These are phyloP conservation scores for Akanthomyces dipterigenus DNA, from an alignment of 2,329 filamentous ascomycete genomes.

Conservation along the genomic window DNA sequence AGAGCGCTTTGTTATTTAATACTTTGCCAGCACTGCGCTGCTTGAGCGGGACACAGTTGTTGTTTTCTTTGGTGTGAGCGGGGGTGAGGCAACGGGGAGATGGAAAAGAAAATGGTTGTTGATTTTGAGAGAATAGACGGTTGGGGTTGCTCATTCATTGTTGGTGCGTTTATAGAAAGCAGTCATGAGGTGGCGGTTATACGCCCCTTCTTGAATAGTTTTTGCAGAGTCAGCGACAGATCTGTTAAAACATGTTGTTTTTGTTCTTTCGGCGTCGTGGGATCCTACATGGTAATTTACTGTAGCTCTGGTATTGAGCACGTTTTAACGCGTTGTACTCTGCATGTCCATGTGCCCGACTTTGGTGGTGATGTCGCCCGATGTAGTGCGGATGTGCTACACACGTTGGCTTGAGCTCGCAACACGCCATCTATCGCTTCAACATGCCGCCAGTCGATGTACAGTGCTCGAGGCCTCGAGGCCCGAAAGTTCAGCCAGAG, in stretches of 20 bases:
- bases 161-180: not conserved
- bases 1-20: not conserved
- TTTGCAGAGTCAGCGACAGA: conserved; percentile 3
- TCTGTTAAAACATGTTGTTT: not conserved
- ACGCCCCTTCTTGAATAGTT: not conserved
- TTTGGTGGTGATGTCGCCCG: no score
- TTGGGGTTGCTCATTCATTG: not conserved
- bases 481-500: no score
- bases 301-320: no score
- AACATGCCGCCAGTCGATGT: no score
- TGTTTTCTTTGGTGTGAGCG: not conserved
- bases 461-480: no score
- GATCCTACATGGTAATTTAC: not conserved
- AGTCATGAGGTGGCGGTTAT: not conserved
- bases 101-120: not conserved
- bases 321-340: not conserved
- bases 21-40: not conserved
- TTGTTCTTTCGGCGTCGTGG: not conserved
- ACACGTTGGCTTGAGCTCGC: no score
- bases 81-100: not conserved
- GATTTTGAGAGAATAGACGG: not conserved
- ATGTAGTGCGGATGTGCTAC: no score
- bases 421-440: no score
- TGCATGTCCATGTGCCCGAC: no score
- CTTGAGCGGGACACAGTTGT: not conserved